These are phyloP conservation scores for Lecanicillium sp. DNA, from an alignment of 2,329 filamentous ascomycete species.

Conservation along the genomic window DNA sequence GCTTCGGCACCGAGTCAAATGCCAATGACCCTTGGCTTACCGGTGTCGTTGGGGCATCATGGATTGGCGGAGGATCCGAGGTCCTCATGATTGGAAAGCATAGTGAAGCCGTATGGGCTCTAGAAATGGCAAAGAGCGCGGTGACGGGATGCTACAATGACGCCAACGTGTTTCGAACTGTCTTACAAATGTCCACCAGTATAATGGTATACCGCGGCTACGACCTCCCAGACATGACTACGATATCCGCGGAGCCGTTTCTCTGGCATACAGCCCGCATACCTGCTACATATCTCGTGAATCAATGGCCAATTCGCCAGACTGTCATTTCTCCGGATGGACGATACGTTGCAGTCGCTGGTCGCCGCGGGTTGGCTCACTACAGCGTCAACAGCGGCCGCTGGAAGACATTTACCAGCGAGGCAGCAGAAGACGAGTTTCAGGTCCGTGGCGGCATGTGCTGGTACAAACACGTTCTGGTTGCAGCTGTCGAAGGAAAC, in stretches of 20 bases:
- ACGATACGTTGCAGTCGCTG: slow-evolving; percentile 93
- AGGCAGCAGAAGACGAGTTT: slow-evolving; percentile 79
- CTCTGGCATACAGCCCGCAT: slow-evolving; percentile 93
- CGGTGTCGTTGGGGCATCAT: slow-evolving; percentile 68
- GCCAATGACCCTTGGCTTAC: slow-evolving; percentile 77
- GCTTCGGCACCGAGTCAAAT: slow-evolving; percentile 62
- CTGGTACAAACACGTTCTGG: slow-evolving; percentile 93
- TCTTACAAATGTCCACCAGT: slow-evolving; percentile 80
- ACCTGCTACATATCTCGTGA: slow-evolving; percentile 73
- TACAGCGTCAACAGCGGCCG: slow-evolving; percentile 91
- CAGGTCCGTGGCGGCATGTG: slow-evolving; percentile 94
- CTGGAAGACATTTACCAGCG: slow-evolving; percentile 89
- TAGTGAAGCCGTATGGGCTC: slow-evolving; percentile 72
- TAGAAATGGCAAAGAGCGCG: slow-evolving; percentile 94
- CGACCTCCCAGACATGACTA: slow-evolving; percentile 81
- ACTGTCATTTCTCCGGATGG: slow-evolving; percentile 87
- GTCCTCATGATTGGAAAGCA: slow-evolving; percentile 64
- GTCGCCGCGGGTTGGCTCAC: slow-evolving; percentile 81
- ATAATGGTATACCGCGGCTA: slow-evolving; percentile 92
- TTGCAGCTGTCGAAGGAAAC: slow-evolving; percentile 84
- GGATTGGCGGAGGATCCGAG: slow-evolving; percentile 83
- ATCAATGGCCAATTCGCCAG: slow-evolving; percentile 88
- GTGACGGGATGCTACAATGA: slow-evolving; percentile 85
- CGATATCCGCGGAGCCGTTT: slow-evolving; percentile 83
- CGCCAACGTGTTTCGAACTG: slow-evolving; percentile 80